These are phyloP conservation scores for Starmerella stigmatis DNA, from an alignment of 805 yeast species.

Conservation along the genomic window DNA sequence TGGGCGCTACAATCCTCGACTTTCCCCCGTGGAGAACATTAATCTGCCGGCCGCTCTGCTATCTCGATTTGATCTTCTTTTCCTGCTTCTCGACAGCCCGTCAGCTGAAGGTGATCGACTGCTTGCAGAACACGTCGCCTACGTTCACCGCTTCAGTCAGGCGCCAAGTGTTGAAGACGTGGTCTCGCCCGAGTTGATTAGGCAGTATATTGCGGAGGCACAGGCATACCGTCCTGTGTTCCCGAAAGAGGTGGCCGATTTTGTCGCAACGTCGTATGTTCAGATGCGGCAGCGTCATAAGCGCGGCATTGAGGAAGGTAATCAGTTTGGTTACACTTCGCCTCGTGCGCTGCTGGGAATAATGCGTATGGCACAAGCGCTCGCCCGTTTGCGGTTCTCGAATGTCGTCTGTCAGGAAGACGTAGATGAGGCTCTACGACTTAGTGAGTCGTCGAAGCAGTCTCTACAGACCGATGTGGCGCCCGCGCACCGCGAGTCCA, in stretches of 20 bases:
- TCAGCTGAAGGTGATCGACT: constrained; percentile 67
- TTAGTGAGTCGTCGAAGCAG: constrained; percentile 76
- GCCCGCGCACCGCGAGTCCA: constrained; percentile 37
- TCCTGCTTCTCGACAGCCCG: constrained; percentile 77
- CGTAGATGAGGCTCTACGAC: constrained; percentile 90
- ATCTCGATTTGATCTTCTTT: constrained; percentile 87
- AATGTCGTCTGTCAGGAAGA: constrained; percentile 61
- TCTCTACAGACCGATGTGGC: constrained; percentile 47
- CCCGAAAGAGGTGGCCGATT: constrained; percentile 72
- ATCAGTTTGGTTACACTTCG: constrained; percentile 82
- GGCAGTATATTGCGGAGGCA: constrained; percentile 82
- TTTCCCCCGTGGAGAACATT: constrained; percentile 90
- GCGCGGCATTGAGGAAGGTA: constrained; percentile 45
- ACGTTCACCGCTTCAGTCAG: constrained; percentile 83
- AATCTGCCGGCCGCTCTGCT: constrained; percentile 92
- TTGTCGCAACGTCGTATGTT: constrained; percentile 75
- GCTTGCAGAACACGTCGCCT: constrained; percentile 88
- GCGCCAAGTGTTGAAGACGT: constrained; percentile 73
- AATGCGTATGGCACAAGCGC: constrained; percentile 85
- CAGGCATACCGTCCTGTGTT: constrained; percentile 76
- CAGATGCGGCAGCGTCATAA: constrained; percentile 88
- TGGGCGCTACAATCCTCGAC: constrained; percentile 82
- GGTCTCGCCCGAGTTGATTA: constrained; percentile 62
- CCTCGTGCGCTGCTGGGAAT: constrained; percentile 91
- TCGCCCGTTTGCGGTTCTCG: constrained; percentile 79